Percentiles rank a stretch among this genome's conserved stretches.
These are phyloP conservation scores for Nakazawaea wickerhamii DNA, from an alignment of 805 yeast species.

Conservation along the genomic window DNA sequence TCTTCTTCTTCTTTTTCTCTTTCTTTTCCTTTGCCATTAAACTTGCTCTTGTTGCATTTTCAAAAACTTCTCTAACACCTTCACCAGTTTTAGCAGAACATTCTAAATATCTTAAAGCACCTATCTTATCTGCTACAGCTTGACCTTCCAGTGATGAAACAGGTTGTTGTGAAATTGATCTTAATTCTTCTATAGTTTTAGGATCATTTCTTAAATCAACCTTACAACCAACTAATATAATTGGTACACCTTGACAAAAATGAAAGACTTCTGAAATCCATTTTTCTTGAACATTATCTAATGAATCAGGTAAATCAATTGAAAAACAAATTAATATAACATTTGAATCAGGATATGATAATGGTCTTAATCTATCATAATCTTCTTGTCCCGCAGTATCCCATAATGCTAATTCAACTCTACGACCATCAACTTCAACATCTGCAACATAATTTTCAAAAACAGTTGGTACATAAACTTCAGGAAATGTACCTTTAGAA, in stretches of 20 bases:
- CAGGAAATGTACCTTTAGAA: slow-evolving; percentile 88
- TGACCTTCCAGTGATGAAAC: slow-evolving; percentile 80
- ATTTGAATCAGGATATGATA: slow-evolving; percentile 88
- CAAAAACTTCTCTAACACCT: slow-evolving; percentile 91
- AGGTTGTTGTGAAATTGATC: slow-evolving; percentile 73
- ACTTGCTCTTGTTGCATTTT: slow-evolving; percentile 89
- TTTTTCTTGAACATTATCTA: slow-evolving; percentile 91
- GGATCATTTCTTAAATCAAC: slow-evolving; percentile 83
- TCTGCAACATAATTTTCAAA: slow-evolving; percentile 97
- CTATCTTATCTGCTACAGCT: slow-evolving; percentile 82
- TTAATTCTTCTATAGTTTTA: slow-evolving; percentile 66
- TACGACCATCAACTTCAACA: slow-evolving; percentile 85
- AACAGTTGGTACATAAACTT: slow-evolving; percentile 92
- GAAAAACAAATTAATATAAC: slow-evolving; percentile 90
- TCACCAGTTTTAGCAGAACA: slow-evolving; percentile 90
- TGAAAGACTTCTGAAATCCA: slow-evolving; percentile 93
- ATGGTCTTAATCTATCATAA: slow-evolving; percentile 88
- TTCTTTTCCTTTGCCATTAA: slow-evolving; percentile 57
- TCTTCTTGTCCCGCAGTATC: slow-evolving; percentile 99
- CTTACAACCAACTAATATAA: slow-evolving; percentile 89
- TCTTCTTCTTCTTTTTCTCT: slow-evolving; percentile 60
- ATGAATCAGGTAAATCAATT: slow-evolving; percentile 84
- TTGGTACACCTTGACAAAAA: slow-evolving; percentile 92
- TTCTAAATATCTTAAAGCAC: slow-evolving; percentile 81
- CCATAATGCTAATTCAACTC: slow-evolving; percentile 92